These are phyloP conservation scores for Spathaspora boniae DNA, from an alignment of 805 yeast genomes.

Conservation along the genomic window DNA sequence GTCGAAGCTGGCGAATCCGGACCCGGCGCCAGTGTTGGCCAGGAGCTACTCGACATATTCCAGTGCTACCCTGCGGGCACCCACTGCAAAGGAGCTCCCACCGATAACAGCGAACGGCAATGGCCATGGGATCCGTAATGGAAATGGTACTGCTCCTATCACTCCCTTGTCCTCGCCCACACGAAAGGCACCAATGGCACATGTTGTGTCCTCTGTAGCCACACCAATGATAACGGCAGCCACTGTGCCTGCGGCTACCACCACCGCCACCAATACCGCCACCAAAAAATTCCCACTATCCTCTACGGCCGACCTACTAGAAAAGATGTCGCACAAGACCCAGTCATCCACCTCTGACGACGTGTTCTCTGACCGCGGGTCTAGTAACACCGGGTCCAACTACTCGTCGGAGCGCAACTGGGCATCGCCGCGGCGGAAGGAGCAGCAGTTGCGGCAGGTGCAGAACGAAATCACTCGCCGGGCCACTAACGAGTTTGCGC, in stretches of 20 bases:
- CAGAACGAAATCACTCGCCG: slow-evolving; percentile 36
- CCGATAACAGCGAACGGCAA: slow-evolving; percentile 1
- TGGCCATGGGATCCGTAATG: too few relatives aligned
- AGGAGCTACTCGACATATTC: slow-evolving; percentile 27
- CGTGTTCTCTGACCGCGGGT: slow-evolving; percentile 9
- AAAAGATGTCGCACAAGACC: slow-evolving; percentile 4
- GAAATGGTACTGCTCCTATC: too few relatives aligned
- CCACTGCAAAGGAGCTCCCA: not conserved
- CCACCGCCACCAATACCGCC: slow-evolving; percentile 2
- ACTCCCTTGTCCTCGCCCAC: too few relatives aligned
- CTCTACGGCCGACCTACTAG: slow-evolving; percentile 9
- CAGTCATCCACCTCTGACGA: slow-evolving; percentile 7
- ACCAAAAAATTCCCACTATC: slow-evolving; percentile 1
- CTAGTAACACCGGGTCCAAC: slow-evolving; percentile 15
- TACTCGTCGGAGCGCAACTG: slow-evolving; percentile 30
- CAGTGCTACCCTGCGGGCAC: too few relatives aligned
- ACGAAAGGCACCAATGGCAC: too few relatives aligned
- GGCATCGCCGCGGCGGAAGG: slow-evolving; percentile 41
- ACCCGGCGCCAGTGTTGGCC: slow-evolving; percentile 22
- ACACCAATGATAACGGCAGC: too few relatives aligned
- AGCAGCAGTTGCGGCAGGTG: slow-evolving; percentile 28
- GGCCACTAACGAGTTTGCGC: slow-evolving; percentile 25
- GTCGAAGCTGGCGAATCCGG: slow-evolving; percentile 34
- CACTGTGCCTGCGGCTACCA: not conserved
- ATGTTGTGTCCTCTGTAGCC: too few relatives aligned